Percentiles rank a stretch among this genome's conserved stretches.
Conservation (phyloP, 345 rosid species). For the Euphorbia tirucalli region DNA sequence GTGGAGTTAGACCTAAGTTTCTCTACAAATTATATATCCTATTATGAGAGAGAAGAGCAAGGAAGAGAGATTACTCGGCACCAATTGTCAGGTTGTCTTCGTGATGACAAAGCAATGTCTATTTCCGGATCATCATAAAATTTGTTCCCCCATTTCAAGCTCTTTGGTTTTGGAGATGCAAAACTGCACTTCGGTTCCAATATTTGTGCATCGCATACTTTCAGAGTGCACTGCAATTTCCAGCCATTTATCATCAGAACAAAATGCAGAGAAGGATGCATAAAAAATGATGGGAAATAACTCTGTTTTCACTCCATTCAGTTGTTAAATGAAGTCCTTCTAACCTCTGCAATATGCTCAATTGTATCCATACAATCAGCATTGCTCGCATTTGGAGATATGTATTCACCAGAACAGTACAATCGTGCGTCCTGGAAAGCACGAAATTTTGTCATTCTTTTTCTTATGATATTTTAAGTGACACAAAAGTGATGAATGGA, state of each 20-base stretch:
- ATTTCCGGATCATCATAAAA: conserved; percentile 14
- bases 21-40: neutral
- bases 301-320: neutral
- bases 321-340: neutral
- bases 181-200: conserved; percentile 29
- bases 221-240: conserved; percentile 21
- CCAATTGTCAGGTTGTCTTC: conserved; percentile 12
- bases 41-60: neutral
- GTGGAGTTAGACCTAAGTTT: neutral
- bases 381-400: conserved; percentile 5
- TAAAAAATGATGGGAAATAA: neutral
- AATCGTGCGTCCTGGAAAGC: conserved; percentile 3
- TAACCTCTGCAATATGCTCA: conserved; percentile 10
- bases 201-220: conserved; percentile 20
- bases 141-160: conserved; percentile 15
- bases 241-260: neutral
- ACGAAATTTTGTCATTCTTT: neutral
- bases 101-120: conserved; percentile 8
- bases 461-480: too few species aligned
- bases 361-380: conserved; percentile 9
- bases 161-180: conserved; percentile 28
- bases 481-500: too few species aligned
- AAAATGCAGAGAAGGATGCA: neutral
- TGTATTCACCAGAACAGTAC: conserved; percentile 5
- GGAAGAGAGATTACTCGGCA: conserved; percentile 26